Evolutionary conservation across 148 eudicot species (phyloP).

Genomic region (Camellia lanceoleosa): DNA sequence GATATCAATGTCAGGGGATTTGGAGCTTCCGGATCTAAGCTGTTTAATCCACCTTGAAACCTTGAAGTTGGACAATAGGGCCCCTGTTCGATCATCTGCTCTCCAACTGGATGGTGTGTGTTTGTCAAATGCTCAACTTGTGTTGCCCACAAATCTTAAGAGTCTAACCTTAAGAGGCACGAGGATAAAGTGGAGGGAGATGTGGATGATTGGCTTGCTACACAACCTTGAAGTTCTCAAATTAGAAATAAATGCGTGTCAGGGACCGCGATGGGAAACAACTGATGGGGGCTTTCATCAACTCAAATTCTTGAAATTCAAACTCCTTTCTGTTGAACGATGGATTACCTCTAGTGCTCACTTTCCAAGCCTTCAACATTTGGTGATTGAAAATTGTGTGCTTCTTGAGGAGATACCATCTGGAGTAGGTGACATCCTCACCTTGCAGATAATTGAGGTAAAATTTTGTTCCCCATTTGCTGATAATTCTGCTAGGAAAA

Average conservation of each 20-base stretch:
- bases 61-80: not conserved
- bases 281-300: not conserved
- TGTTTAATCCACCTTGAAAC: not conserved
- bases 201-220: not conserved
- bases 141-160: not conserved
- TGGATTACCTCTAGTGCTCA: constrained; percentile 10
- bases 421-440: constrained; percentile 11
- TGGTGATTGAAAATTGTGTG: constrained; percentile 1
- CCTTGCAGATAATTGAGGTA: constrained; percentile 12
- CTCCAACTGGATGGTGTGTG: not conserved
- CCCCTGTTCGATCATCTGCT: not conserved
- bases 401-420: constrained; percentile 14
- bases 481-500: not conserved
- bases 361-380: constrained; percentile 12
- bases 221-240: constrained; percentile 17
- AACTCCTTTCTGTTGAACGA: not conserved
- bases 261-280: constrained; percentile 12
- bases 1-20: not conserved
- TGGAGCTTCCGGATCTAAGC: not conserved
- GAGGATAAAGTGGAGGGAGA: not conserved
- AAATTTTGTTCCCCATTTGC: not conserved
- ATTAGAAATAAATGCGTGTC: not conserved
- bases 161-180: not conserved
- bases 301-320: constrained; percentile 23
- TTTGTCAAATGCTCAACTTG: not conserved